Base-by-base conservation (phyloP, 345 rosid genomes). In the Alliaria petiolata region DNA sequence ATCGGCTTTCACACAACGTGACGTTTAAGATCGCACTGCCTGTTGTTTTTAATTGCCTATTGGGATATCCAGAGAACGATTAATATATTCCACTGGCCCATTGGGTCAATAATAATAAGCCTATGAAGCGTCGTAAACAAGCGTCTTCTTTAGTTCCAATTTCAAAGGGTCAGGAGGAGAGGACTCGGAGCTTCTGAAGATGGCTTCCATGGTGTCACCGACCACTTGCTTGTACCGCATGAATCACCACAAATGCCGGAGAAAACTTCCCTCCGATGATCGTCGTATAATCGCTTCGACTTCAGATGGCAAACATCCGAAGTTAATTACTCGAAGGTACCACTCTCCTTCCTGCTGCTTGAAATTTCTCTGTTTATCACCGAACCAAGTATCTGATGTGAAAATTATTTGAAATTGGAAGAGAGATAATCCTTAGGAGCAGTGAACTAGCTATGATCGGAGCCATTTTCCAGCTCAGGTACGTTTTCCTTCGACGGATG, bases 401-500 rank as follows among this genome's bases (percentile, higher is more conserved):
- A 55, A 26, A 1, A 14, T 50, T 52, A 2, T 78, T 20, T 40
- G 17, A 38, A 76, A 59, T 74, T 70, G 62, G 7, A 62, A 90
- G 97, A 83, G 91, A 89, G 52, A 75, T 93, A 7, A 80, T 93
- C 56, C 76, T 93, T 76, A 84, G 83, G 83, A 93, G 95, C 84
- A 93, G 98, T 76, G 98, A 87, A 72, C 10, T 91, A 73, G 96
- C 95, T 4, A 86, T 83, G 34, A 52, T 81, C 50, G 95, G 96
- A 11, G 96, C 98, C 63, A 79, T 93, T 50, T 84, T 93, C 78
- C 88, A 88, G 65, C 72, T 91, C 61, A 82, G 97, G 97, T 86
- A 69, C 59, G 36, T 55, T 20, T 74, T 35, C 3, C 19, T 11
- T 57, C 44, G 10, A 3, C 52, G 12, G 8, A 30, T 61, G 40